Conservation (phyloP, 164 flowering plant species). For the Stephania yunnanensis region DNA sequence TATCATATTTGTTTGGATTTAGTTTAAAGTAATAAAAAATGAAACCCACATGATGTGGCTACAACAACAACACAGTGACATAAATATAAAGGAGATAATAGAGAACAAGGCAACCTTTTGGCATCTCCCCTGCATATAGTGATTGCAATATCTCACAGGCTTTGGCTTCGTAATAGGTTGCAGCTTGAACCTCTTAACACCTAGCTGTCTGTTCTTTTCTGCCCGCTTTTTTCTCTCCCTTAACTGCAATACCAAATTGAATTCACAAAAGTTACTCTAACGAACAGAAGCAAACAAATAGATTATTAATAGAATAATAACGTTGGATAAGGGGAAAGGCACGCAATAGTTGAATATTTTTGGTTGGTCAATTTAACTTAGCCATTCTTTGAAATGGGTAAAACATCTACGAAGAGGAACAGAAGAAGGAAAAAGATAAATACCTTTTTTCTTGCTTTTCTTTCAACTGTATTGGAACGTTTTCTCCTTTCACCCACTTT, state of each 20-base stretch:
- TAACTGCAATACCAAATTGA: slow-evolving; percentile 35
- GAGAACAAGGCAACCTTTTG: slow-evolving; percentile 38
- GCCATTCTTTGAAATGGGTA: neutral
- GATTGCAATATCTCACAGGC: slow-evolving; percentile 11
- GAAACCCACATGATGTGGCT: no score
- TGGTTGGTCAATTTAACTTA: neutral
- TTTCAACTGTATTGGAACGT: slow-evolving; percentile 29
- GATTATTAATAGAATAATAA: neutral
- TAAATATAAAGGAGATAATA: neutral
- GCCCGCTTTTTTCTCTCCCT: slow-evolving; percentile 56
- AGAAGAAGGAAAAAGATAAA: neutral
- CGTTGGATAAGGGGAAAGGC: neutral
- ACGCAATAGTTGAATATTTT: neutral
- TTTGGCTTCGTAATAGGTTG: slow-evolving; percentile 49
- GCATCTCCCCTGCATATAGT: no score
- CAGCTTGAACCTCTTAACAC: slow-evolving; percentile 66
- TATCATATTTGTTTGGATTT: no score
- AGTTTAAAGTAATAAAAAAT: no score
- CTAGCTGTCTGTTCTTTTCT: slow-evolving; percentile 52
- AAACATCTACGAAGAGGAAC: neutral
- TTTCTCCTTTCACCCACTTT: slow-evolving; percentile 35
- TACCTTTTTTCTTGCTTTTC: slow-evolving; percentile 53
- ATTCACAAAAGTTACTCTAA: slow-evolving; percentile 1
- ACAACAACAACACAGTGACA: no score
- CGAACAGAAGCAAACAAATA: neutral